A percentile compares a stretch with the other conserved stretches of the same genome.
Evolutionary conservation across 805 yeast species (phyloP).

Genomic region (Scheffersomyces stipitis): DNA sequence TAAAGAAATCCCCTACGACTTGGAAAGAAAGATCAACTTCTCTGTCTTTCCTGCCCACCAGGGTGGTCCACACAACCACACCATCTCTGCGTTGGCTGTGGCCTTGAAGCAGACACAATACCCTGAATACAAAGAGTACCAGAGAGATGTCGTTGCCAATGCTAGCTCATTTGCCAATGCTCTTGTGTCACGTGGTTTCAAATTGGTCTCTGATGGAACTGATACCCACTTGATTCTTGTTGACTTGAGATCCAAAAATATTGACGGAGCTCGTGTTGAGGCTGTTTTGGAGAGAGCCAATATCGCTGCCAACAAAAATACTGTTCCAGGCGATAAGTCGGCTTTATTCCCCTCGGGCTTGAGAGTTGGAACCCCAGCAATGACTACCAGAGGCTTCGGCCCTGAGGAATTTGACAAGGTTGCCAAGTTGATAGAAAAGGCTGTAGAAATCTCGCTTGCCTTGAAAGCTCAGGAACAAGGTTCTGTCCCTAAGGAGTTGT

Average conservation of each 20-base stretch:
- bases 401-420: slow-evolving; percentile 82
- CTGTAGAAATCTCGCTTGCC: slow-evolving; percentile 64
- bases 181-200: slow-evolving; percentile 71
- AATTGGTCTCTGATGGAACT: slow-evolving; percentile 90
- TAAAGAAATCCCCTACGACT: slow-evolving; percentile 84
- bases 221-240: slow-evolving; percentile 96
- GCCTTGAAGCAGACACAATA: slow-evolving; percentile 92
- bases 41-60: slow-evolving; percentile 99
- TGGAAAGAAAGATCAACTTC: slow-evolving; percentile 93
- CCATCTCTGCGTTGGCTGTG: slow-evolving; percentile 95
- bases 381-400: slow-evolving; percentile 96
- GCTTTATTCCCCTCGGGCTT: slow-evolving; percentile 97
- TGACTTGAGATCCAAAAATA: slow-evolving; percentile 56
- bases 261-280: slow-evolving; percentile 21
- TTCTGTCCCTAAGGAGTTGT: slow-evolving; percentile 53
- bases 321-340: slow-evolving; percentile 96
- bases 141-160: slow-evolving; percentile 80
- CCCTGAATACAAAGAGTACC: slow-evolving; percentile 90
- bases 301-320: slow-evolving; percentile 95
- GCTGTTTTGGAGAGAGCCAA: slow-evolving; percentile 91
- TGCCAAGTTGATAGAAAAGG: slow-evolving; percentile 75
- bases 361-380: slow-evolving; percentile 97
- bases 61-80: slow-evolving; percentile 99
- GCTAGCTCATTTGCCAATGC: slow-evolving; percentile 80
- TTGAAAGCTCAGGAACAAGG: slow-evolving; percentile 63